Evolutionary conservation across 2,329 filamentous ascomycete species (phyloP), one percentile per base, ranked within the genome.

Genomic region (Parastagonospora nodorum): DNA sequence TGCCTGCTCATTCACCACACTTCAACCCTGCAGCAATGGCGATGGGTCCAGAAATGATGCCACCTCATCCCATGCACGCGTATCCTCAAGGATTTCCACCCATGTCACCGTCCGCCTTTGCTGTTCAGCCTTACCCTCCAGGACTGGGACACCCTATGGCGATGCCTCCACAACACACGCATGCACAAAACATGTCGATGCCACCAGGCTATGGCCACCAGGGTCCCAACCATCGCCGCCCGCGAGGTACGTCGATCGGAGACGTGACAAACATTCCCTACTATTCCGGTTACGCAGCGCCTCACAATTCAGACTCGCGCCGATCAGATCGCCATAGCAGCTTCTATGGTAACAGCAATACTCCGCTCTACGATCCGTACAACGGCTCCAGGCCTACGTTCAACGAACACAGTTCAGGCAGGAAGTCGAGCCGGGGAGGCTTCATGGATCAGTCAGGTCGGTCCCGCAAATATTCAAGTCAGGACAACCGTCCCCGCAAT

Each of bases 241-340:
- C 48, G 11, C 51, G 59, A 12, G 47, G 44, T 12, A 42, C 40
- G 15, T 60, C 57, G 4, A 67, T 72, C 42, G 58, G 55, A 2
- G 63, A 73, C 32, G 58, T 69, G 61, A 67, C 67, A 1, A 72
- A 71, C 47, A 57, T 52, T 30, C 16, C 55, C n/a, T 50, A 59
- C 32, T 60, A 61, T 43, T 9, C 46, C 14, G 41, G 46, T 9
- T 45, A 50, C 14, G 50, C 53, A n/a, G 35, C 40, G 3, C 12
- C 39, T 28, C 58, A 57, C 14, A 38, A 53, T 7, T 37, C 52
- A 30, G 60, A 62, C 19, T 12, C 45, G 39, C 36, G 15, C 24
- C 40, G 31, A 43, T 31, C 9, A 27, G 24, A 42, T 29, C 58
- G 58, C 33, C 57, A 50, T 24, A 43, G 41, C n/a, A 59, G 48